Conservation (phyloP, 495 filamentous ascomycete genomes). For the Xylaria acuta region DNA sequence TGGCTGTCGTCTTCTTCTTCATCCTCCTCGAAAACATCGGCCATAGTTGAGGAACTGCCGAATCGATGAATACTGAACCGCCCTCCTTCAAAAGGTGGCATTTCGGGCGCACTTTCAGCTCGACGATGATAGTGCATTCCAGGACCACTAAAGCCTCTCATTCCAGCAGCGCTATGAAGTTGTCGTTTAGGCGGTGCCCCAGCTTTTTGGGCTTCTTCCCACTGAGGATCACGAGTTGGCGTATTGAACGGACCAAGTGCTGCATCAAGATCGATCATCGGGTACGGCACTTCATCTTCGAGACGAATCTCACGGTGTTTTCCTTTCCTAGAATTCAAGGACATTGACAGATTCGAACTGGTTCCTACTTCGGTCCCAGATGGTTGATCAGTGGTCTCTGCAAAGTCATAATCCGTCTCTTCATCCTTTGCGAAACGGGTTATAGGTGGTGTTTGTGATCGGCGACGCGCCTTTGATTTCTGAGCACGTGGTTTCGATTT, state of each 20-base stretch:
- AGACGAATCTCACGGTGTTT: constrained; percentile 17
- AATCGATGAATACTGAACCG: constrained; percentile 64
- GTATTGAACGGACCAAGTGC: constrained; percentile 94
- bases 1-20: constrained; percentile 70
- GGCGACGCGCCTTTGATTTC: constrained; percentile 46
- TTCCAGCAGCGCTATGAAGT: constrained; percentile 85
- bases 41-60: constrained; percentile 72
- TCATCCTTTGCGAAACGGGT: constrained; percentile 30
- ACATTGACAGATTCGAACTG: neutral
- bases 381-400: constrained; percentile 34
- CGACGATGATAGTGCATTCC: constrained; percentile 91
- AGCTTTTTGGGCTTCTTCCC: constrained; percentile 62
- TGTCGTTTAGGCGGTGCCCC: constrained; percentile 70
- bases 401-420: constrained; percentile 30
- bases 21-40: constrained; percentile 95
- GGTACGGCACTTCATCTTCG: constrained; percentile 69
- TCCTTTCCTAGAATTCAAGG: neutral
- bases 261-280: constrained; percentile 92
- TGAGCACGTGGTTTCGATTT: constrained; percentile 59
- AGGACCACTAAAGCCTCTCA: constrained; percentile 77
- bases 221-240: constrained; percentile 64
- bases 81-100: constrained; percentile 79
- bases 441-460: constrained; percentile 51
- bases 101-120: constrained; percentile 88
- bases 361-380: constrained; percentile 28